These are phyloP conservation scores for Rhodotorula sp. DNA, from an alignment of 1,284 basidiomycete genomes.

Conservation along the genomic window DNA sequence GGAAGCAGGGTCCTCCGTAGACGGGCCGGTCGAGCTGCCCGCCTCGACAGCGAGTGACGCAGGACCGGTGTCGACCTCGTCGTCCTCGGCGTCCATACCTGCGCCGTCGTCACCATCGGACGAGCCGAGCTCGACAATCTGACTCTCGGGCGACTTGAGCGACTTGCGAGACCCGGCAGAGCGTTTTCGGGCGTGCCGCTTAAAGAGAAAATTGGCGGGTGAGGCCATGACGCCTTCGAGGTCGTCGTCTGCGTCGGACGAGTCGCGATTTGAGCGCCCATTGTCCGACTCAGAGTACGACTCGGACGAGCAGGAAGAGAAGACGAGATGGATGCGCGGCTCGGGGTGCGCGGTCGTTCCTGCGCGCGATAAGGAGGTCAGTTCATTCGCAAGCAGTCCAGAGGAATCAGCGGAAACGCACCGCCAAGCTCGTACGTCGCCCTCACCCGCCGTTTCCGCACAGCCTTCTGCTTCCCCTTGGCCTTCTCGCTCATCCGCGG, in stretches of 20 bases:
- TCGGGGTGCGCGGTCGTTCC: conserved; percentile 50
- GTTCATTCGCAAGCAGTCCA: neutral
- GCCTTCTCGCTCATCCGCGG: conserved; percentile 3
- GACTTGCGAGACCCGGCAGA: neutral
- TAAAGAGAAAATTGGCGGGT: conserved; percentile 21
- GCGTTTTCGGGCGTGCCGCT: conserved; percentile 3
- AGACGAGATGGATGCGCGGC: conserved; percentile 51
- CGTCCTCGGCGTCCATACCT: neutral
- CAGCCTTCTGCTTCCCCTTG: conserved; percentile 47
- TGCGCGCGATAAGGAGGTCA: neutral
- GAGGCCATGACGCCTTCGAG: conserved; percentile 2
- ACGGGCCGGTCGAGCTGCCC: neutral
- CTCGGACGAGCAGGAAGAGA: conserved; percentile 44
- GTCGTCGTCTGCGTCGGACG: conserved; percentile 1
- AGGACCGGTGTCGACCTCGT: too few species aligned
- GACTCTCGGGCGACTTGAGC: neutral
- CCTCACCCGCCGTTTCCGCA: conserved; percentile 47
- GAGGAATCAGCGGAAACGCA: conserved; percentile 9
- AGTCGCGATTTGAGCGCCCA: neutral
- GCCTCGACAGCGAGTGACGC: neutral
- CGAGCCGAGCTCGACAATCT: conserved; percentile 4
- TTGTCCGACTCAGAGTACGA: conserved; percentile 27
- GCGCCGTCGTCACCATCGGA: conserved; percentile 8
- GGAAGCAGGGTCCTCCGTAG: neutral
- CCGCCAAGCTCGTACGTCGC: conserved; percentile 53